These are phyloP conservation scores for Dictyostelium capitatum DNA, from an alignment of 78 protist species.

Conservation along the genomic window DNA sequence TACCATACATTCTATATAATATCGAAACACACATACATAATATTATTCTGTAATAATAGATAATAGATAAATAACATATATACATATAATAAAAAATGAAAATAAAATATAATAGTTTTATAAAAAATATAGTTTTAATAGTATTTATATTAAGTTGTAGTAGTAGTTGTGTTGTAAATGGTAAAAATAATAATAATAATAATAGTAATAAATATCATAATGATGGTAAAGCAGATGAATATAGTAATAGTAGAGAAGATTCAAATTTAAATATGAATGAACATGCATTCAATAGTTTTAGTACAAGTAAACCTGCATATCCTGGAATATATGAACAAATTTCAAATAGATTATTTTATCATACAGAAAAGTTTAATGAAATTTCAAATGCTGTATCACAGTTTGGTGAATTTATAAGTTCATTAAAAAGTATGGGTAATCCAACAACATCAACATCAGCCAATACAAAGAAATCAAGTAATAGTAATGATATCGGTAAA, in stretches of 20 bases:
- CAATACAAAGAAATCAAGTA: neutral
- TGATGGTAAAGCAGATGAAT: neutral
- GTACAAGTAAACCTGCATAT: neutral
- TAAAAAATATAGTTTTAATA: neutral
- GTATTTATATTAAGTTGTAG: neutral
- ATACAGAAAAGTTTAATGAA: neutral
- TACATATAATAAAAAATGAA: neutral
- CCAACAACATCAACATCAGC: neutral
- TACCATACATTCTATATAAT: too few species aligned
- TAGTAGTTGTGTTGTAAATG: neutral
- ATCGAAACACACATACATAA: too few species aligned
- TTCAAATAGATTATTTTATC: neutral
- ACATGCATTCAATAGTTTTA: neutral
- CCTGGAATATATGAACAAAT: neutral
- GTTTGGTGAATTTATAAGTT: neutral
- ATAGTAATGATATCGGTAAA: neutral
- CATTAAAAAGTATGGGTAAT: neutral
- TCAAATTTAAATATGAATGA: neutral
- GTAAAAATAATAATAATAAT: neutral
- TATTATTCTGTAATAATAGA: too few species aligned
- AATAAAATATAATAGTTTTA: neutral
- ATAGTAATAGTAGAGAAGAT: conserved; percentile 12
- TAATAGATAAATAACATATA: neutral
- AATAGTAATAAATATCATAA: neutral
- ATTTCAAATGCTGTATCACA: neutral